Conservation (phyloP, 257 asterid species). For the Solanum medicagineum region DNA sequence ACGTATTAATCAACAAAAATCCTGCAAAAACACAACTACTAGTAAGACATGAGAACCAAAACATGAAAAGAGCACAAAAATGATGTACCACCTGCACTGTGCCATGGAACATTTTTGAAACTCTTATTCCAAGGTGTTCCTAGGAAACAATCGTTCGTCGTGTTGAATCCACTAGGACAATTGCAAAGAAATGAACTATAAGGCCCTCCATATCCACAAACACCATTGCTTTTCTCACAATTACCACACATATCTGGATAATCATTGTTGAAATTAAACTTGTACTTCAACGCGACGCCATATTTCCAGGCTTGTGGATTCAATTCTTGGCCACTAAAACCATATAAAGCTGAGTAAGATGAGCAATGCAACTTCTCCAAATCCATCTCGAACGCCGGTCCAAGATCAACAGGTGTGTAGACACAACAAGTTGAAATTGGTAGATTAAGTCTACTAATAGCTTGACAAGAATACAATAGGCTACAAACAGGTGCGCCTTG, state of each 20-base stretch:
- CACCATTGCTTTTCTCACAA: constrained; percentile 79
- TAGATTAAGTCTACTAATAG: constrained; percentile 36
- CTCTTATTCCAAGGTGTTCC: constrained; percentile 40
- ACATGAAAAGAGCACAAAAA: neutral
- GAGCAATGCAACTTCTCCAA: constrained; percentile 45
- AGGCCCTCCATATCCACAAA: constrained; percentile 45
- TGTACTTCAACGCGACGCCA: constrained; percentile 62
- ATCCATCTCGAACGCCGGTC: constrained; percentile 74
- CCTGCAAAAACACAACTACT: constrained; percentile 21
- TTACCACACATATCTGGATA: constrained; percentile 51
- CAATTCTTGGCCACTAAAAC: constrained; percentile 37
- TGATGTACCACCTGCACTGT: constrained; percentile 10
- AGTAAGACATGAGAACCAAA: neutral
- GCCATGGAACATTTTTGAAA: constrained; percentile 21
- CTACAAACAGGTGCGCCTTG: constrained; percentile 46
- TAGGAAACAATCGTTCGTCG: constrained; percentile 45
- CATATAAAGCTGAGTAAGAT: constrained; percentile 58
- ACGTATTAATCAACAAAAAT: constrained; percentile 5
- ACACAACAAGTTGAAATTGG: constrained; percentile 63
- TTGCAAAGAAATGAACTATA: constrained; percentile 43
- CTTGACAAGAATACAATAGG: constrained; percentile 46
- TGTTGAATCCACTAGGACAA: constrained; percentile 64
- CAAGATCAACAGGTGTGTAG: constrained; percentile 77
- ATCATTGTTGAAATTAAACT: constrained; percentile 59
- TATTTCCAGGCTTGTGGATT: constrained; percentile 60